Evolutionary conservation across 371 early-diverging fungal species (phyloP).

Genomic region (Polyrhizophydium stewartii): DNA sequence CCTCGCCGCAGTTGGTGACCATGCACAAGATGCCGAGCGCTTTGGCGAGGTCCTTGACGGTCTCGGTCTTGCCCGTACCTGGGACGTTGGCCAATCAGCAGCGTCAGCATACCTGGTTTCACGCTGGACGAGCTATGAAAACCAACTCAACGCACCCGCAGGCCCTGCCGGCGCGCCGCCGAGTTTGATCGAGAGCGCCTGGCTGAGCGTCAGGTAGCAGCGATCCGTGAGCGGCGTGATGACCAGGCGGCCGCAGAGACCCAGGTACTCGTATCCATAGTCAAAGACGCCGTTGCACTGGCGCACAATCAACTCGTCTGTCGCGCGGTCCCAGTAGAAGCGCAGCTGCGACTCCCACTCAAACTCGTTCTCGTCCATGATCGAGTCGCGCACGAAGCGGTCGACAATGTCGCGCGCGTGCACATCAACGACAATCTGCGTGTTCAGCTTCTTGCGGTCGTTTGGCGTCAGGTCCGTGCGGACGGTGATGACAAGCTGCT

Average conservation of each 20-base stretch:
- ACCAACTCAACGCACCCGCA: slow-evolving; percentile 21
- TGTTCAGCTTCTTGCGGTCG: slow-evolving; percentile 53
- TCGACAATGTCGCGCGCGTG: slow-evolving; percentile 59
- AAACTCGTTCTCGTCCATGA: slow-evolving; percentile 54
- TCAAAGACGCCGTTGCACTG: slow-evolving; percentile 59
- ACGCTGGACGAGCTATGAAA: too few species aligned
- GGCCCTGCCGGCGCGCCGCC: slow-evolving; percentile 58
- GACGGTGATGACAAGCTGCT: slow-evolving; percentile 45
- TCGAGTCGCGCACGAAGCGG: slow-evolving; percentile 52
- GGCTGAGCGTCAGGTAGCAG: slow-evolving; percentile 53
- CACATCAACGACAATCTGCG: slow-evolving; percentile 59
- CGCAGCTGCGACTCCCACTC: slow-evolving; percentile 57
- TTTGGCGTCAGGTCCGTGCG: slow-evolving; percentile 46
- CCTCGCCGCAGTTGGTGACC: slow-evolving; percentile 65
- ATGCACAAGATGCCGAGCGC: slow-evolving; percentile 53
- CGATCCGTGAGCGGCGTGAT: slow-evolving; percentile 56
- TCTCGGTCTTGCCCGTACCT: slow-evolving; percentile 65
- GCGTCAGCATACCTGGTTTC: slow-evolving; percentile 1
- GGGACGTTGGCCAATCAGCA: neutral
- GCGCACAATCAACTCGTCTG: slow-evolving; percentile 44
- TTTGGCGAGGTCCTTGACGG: slow-evolving; percentile 59
- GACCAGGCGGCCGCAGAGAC: slow-evolving; percentile 53
- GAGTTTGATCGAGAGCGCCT: slow-evolving; percentile 51
- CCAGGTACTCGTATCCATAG: slow-evolving; percentile 61
- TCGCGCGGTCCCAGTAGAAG: slow-evolving; percentile 47